Evolutionary conservation across 2,329 filamentous ascomycete genomes (phyloP), one percentile per base, ranked within the genome.

Genomic region (Colletotrichum higginsianum): DNA sequence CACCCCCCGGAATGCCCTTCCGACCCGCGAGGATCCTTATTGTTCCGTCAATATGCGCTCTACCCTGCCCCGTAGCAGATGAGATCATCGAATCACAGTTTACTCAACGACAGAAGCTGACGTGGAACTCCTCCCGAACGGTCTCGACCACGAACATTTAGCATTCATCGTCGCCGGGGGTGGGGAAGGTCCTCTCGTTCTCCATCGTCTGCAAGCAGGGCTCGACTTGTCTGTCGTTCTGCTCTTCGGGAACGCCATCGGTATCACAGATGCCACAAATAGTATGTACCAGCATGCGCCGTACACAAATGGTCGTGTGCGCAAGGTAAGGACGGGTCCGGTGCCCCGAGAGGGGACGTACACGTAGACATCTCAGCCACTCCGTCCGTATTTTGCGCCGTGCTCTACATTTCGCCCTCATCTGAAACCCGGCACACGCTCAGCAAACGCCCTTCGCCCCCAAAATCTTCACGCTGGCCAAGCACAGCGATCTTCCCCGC

Each of bases 391-490:
- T 58, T 60, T 60, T 68, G 52, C 61, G 13, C 64, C 64, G 64
- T 60, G 49, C 62, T 61, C 67, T 49, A 44, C n/a, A 40, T 42
- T 35, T 67, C 42, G 52, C 52, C 42, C 65, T 63, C 68, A 68
- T 68, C 68, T 71, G 68, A 71, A 71, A 71, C 68, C 65, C 46
- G 44, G 65, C 64, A 63, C 44, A 63, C 44, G 46, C 65, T 53
- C 30, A 71, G 65, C 52, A 49, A 63, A 21, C 53, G 58, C 40
- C 65, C 46, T 58, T 40, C 52, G 46, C 44, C 66, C 30, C 40
- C 40, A 47, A 50, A 21, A 44, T 18, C 55, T 35, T 35, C 16
- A 49, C 46, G 8, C 47, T 30, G 18, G 61, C 38, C 23, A 23
- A 8, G 18, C 30, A n/a, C 68, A 68, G 52, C 52, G 65, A 58